These are phyloP conservation scores for Tricholoma terreum DNA, from an alignment of 768 basidiomycete genomes.

Conservation along the genomic window DNA sequence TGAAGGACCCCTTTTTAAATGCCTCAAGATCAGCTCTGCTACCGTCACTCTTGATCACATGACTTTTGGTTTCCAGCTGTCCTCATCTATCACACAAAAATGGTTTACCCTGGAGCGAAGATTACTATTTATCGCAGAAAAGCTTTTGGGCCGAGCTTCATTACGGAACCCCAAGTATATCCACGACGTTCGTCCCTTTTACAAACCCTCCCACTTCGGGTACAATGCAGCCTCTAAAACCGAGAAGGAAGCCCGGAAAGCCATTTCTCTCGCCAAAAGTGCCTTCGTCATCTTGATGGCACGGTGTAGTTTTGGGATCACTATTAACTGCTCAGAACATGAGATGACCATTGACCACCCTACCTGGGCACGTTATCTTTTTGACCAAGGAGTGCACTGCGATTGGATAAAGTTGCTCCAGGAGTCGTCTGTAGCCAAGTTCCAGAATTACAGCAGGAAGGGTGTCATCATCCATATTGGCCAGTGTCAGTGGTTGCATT, in stretches of 20 bases:
- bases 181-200: background rate
- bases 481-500: background rate
- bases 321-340: background rate
- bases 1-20: background rate
- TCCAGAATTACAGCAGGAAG: background rate
- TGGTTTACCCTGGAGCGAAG: background rate
- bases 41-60: background rate
- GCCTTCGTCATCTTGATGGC: background rate
- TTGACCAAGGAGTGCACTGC: background rate
- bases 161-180: background rate
- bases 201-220: background rate
- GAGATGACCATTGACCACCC: background rate
- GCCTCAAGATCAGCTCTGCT: background rate
- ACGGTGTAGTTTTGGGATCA: background rate
- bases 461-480: slow-evolving; percentile 1
- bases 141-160: background rate
- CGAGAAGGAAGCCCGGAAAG: background rate
- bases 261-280: background rate
- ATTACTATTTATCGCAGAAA: background rate
- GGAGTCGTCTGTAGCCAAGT: background rate
- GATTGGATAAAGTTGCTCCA: background rate
- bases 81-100: background rate
- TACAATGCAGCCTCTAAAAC: background rate
- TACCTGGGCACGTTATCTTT: background rate
- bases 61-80: background rate